These are phyloP conservation scores for Withania somnifera DNA, from an alignment of 305 asterid genomes.

Conservation along the genomic window DNA sequence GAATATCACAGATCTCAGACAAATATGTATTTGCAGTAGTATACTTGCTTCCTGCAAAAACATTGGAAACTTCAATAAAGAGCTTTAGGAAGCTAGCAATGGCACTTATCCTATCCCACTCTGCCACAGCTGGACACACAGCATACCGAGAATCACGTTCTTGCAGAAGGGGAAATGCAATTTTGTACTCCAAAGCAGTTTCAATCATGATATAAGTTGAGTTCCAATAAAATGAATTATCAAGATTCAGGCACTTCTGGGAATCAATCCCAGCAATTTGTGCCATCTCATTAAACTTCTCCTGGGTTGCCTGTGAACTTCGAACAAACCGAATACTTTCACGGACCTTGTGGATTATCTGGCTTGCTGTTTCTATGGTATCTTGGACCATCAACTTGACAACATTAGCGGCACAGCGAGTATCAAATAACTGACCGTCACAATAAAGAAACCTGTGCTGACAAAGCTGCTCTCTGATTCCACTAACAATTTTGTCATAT, in stretches of 20 bases:
- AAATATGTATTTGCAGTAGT: slow-evolving; percentile 70
- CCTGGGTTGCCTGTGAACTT: slow-evolving; percentile 51
- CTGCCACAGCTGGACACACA: slow-evolving; percentile 43
- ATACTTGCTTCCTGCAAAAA: slow-evolving; percentile 53
- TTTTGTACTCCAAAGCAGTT: slow-evolving; percentile 61
- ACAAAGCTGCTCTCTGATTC: slow-evolving; percentile 65
- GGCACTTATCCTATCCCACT: slow-evolving; percentile 73
- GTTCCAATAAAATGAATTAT: slow-evolving; percentile 65
- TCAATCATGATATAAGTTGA: slow-evolving; percentile 80
- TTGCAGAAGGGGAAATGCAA: slow-evolving; percentile 60
- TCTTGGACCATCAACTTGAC: slow-evolving; percentile 70
- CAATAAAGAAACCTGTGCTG: slow-evolving; percentile 72
- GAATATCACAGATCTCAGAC: slow-evolving; percentile 79
- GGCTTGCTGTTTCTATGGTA: slow-evolving; percentile 49
- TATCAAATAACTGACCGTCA: slow-evolving; percentile 81
- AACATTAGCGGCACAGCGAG: slow-evolving; percentile 75
- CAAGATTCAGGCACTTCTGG: slow-evolving; percentile 41
- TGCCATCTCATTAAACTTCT: slow-evolving; percentile 65
- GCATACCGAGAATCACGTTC: slow-evolving; percentile 55
- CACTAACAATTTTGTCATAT: slow-evolving; percentile 50
- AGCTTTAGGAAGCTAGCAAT: slow-evolving; percentile 59
- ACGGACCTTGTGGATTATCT: slow-evolving; percentile 55
- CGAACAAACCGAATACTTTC: slow-evolving; percentile 55
- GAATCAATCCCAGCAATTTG: slow-evolving; percentile 43
- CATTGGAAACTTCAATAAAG: slow-evolving; percentile 66